phyloP scores from a whole-genome alignment of 805 yeast species.

The Candida endomychidarum region DNA sequence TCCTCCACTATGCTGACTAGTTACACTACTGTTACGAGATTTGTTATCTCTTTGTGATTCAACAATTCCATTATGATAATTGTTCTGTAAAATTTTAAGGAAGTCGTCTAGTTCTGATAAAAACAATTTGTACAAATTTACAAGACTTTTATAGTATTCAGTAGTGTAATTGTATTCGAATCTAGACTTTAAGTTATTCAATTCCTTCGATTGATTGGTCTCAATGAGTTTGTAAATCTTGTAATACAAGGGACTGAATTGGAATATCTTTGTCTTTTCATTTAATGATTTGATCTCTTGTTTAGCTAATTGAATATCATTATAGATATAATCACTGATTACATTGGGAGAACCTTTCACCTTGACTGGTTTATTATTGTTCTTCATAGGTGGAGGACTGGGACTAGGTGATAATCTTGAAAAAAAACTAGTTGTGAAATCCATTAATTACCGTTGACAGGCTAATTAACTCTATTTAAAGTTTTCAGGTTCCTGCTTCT shows the following conservation, averaged over 20 bases:
- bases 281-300: slow-evolving; percentile 24
- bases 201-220: slow-evolving; percentile 19
- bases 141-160: slow-evolving; percentile 19
- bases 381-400: background rate
- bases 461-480: background rate
- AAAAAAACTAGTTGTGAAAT: background rate
- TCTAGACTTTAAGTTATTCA: slow-evolving; percentile 15
- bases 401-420: slow-evolving; percentile 6
- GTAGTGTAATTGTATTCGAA: slow-evolving; percentile 14
- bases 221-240: slow-evolving; percentile 24
- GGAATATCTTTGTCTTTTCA: slow-evolving; percentile 21
- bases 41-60: background rate
- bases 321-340: slow-evolving; percentile 21
- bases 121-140: slow-evolving; percentile 19
- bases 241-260: slow-evolving; percentile 19
- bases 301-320: slow-evolving; percentile 22
- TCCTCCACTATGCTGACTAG: background rate
- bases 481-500: background rate
- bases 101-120: slow-evolving; percentile 23
- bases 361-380: slow-evolving; percentile 2
- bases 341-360: slow-evolving; percentile 20
- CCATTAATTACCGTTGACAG: too few relatives aligned
- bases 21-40: background rate
- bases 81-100: slow-evolving; percentile 22
- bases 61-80: slow-evolving; percentile 25